phyloP scores from a whole-genome alignment of 495 filamentous ascomycete species.

The Podospora sp. region DNA sequence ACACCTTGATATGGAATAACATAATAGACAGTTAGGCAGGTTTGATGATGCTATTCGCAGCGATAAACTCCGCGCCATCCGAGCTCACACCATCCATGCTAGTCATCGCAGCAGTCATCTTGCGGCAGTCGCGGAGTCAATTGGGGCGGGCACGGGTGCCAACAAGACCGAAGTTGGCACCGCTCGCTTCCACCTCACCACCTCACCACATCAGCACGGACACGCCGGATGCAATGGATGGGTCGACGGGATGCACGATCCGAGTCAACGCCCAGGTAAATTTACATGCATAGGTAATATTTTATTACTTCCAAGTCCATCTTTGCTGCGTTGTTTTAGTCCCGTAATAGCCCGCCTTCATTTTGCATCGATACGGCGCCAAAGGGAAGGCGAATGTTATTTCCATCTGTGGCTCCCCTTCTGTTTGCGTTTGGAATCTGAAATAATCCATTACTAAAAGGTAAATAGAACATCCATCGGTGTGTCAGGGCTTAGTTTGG shows the following conservation, averaged over 20 bases:
- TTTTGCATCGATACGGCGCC: background rate
- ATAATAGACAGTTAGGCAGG: background rate
- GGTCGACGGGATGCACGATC: too few species aligned
- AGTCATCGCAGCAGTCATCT: too few species aligned
- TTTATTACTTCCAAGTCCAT: background rate
- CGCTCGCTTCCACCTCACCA: too few species aligned
- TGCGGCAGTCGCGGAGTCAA: too few species aligned
- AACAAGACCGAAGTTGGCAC: too few species aligned
- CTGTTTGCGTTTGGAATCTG: background rate
- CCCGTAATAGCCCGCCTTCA: background rate
- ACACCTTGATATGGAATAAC: background rate
- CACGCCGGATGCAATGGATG: too few species aligned
- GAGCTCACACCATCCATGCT: too few species aligned
- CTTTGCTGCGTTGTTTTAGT: background rate
- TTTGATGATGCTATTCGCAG: background rate
- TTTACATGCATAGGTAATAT: too few species aligned
- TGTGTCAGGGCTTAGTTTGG: constrained; percentile 1
- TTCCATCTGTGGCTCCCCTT: background rate
- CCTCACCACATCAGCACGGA: too few species aligned
- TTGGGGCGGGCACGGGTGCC: too few species aligned
- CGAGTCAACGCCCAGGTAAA: too few species aligned
- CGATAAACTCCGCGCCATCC: background rate
- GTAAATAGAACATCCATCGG: too few species aligned
- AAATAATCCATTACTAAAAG: background rate
- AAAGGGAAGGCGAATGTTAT: background rate